Evolutionary conservation across 2,329 filamentous ascomycete species (phyloP), one percentile per base, ranked within the genome.

Genomic region (Paecilomyces fulvus): DNA sequence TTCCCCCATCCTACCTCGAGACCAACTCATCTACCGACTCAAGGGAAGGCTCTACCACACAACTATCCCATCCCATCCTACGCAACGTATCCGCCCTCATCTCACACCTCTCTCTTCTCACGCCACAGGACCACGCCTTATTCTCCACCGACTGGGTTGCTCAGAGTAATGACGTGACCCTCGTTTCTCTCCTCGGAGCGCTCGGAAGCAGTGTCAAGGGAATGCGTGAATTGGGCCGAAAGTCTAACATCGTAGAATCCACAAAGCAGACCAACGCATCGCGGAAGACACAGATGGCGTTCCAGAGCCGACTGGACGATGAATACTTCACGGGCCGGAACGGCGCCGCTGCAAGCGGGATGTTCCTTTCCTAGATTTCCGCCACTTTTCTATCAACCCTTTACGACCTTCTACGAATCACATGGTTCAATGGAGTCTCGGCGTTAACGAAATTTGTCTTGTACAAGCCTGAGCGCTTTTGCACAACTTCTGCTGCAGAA

Each of bases 51-150:
- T 66, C 54, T 66, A 61, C 51, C 54, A 67, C 56, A 61, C 67
- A 51, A 58, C 63, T 75, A 68, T 67, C 88, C 20, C 82, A 86
- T 67, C 81, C 84, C 1, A 86, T 96, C 48, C 84, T 99, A 30
- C 90, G 94, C 59, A 90, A 90, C 61, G 90, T 96, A 60, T 89
- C 92, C 66, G 88, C 92, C 1, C 85, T 96, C 46, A 83, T 96
- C 60, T 87, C 87, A 52, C 88, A 92, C 53, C 81, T 96, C 28
- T 88, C 88, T 43, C 85, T 97, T 17, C 82, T 96, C 55, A 84
- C 87, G 3, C 90, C 92, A 2, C 80, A 86, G 1, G 81, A 89
- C 64, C 75, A 79, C 25, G 78, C 80, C 49, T 79, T 83, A 0
- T 89, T 92, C 67, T 79, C 85, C 28, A 78, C 82, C 31, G 88